Evolutionary conservation across 2,329 filamentous ascomycete species (phyloP), one percentile per base, ranked within the genome.

Genomic region (Scedosporium boydii): DNA sequence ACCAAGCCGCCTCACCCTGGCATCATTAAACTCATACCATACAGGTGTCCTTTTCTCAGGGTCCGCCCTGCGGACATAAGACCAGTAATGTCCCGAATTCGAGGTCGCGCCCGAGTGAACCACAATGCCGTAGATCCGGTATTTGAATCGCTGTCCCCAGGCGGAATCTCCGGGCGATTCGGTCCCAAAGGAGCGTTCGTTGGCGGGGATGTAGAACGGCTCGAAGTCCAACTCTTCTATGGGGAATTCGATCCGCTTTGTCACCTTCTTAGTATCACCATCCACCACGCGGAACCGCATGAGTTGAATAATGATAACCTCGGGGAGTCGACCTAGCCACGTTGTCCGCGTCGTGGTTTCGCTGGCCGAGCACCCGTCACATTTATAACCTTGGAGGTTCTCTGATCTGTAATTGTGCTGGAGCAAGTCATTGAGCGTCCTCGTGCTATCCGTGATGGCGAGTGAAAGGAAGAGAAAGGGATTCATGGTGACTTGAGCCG

Each of bases 81-180:
- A 82, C 61, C 88, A 87, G 72, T 97, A 97, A 74, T 97, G 93
- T 0, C 93, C 93, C 18, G 51, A 53, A 59, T 83, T 84, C 60
- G 89, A 78, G 1, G 81, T 85, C 1, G 77, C 76, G 23, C 93
- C 93, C 3, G 84, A 75, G 72, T 97, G 93, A 65, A 89, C 81
- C 61, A 96, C 84, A 6, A 97, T 88, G 2, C 87, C 93, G 71
- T 96, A 97, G 60, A 90, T 87, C 70, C 96, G 88, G 73, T 97
- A 99, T 4, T 79, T 77, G 70, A 89, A 91, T 0, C 89, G 87
- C 0, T 74, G 75, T 2, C 69, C 67, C 63, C 82, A 80, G 14
- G 77, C 64, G 73, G 71, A 46, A 73, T 67, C 5, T 71, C 73
- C 16, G 68, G 70, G 34, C 67, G 64, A 42, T 64, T 63, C 61